phyloP scores from a whole-genome alignment of 768 basidiomycete species.

The Macrolepiota albuminosa region DNA sequence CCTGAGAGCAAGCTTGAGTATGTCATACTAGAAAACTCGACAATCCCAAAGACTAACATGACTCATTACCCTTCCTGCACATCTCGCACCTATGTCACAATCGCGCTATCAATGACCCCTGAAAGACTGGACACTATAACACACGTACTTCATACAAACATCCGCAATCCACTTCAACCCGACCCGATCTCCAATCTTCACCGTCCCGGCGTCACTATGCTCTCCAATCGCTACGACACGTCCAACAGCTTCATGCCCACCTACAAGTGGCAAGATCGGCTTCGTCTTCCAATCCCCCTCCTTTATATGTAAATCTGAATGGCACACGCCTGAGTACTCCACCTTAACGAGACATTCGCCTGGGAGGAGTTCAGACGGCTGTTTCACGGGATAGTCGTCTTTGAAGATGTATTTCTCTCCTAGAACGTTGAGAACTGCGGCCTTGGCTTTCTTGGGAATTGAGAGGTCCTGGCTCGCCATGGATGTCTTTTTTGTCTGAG shows the following conservation, averaged over 20 bases:
- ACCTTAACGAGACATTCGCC: constrained; percentile 71
- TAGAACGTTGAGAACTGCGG: constrained; percentile 29
- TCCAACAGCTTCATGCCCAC: constrained; percentile 81
- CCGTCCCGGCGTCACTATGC: constrained; percentile 37
- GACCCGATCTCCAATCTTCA: constrained; percentile 72
- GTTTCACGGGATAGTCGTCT: constrained; percentile 50
- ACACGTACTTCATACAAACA: constrained; percentile 31
- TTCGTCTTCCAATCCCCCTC: constrained; percentile 53
- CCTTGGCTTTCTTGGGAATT: constrained; percentile 32
- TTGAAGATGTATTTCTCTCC: constrained; percentile 26
- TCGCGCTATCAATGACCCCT: not conserved
- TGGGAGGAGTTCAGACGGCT: constrained; percentile 49
- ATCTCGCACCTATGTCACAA: constrained; percentile 56
- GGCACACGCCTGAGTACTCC: constrained; percentile 60
- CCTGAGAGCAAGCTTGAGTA: constrained; percentile 22
- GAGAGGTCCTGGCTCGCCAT: not conserved
- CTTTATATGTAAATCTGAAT: constrained; percentile 70
- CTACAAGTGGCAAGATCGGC: constrained; percentile 53
- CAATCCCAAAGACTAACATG: constrained; percentile 18
- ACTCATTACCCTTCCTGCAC: constrained; percentile 64
- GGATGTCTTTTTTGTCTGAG: not conserved
- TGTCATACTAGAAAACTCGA: not conserved
- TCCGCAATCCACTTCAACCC: constrained; percentile 69
- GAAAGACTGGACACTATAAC: not conserved
- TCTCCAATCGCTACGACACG: constrained; percentile 72